phyloP scores from a whole-genome alignment of 768 basidiomycete species.

The Coprinopsis strossmayeri region DNA sequence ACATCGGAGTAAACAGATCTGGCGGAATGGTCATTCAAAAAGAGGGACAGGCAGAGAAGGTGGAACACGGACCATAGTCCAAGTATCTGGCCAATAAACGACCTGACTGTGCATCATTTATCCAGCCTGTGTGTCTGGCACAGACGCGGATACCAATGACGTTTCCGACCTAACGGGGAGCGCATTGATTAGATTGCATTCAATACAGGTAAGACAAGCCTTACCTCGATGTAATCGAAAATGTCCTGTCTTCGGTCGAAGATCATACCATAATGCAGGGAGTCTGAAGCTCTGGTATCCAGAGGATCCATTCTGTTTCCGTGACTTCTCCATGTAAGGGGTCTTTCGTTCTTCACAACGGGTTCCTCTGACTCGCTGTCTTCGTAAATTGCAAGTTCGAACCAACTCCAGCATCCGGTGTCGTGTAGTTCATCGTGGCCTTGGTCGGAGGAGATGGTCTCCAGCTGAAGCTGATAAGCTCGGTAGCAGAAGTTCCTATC shows the following conservation, averaged over 20 bases:
- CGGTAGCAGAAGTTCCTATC: constrained; percentile 16
- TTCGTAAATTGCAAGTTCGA: constrained; percentile 15
- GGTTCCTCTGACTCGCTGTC: constrained; percentile 9
- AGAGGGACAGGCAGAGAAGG: background rate
- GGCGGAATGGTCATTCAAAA: background rate
- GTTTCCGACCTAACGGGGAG: constrained; percentile 14
- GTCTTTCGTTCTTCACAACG: constrained; percentile 12
- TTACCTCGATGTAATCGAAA: constrained; percentile 15
- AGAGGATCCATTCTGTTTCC: constrained; percentile 15
- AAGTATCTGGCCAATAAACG: constrained; percentile 14
- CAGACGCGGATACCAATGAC: constrained; percentile 18
- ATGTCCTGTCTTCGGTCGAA: constrained; percentile 18
- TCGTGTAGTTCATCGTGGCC: constrained; percentile 9
- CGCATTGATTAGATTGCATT: background rate
- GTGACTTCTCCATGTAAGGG: constrained; percentile 17
- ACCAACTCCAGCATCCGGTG: constrained; percentile 15
- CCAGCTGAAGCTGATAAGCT: constrained; percentile 17
- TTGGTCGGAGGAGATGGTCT: constrained; percentile 19
- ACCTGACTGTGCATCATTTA: constrained; percentile 16
- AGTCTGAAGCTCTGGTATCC: constrained; percentile 6
- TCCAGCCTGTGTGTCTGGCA: constrained; percentile 14
- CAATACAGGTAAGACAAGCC: background rate
- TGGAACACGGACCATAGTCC: constrained; percentile 14
- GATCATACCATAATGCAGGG: constrained; percentile 16
- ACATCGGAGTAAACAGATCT: constrained; percentile 17